Base-by-base conservation (phyloP, 352 stramenopile genomes). In the Globisporangium iwayamae region DNA sequence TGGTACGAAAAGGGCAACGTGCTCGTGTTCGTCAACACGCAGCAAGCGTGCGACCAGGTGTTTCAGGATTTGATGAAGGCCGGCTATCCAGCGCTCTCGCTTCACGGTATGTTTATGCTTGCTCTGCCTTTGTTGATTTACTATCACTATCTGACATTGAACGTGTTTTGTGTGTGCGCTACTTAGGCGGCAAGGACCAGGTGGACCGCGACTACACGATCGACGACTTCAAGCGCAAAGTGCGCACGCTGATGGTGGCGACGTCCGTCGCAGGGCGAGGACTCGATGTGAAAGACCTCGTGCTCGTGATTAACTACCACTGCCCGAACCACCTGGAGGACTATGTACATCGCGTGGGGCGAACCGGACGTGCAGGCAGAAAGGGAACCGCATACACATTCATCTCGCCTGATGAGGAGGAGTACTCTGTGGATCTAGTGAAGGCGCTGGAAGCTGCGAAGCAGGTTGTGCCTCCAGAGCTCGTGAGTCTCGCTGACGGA, bases 241-340 rank as follows among this genome's bases (percentile, higher is more conserved):
- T 96, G 50, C 79, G 89, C 32, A 97, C 91, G 32, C 68, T 98
- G 20, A 97, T 98, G 90, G 88, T 98, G 16, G 90, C 97, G 32
- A 99, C 98, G 10, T 96, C 85, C 41, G 97, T 99, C 46, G 98
- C 97, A 63, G 97, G 94, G 52, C 88, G 98, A 56, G 98, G 98
- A 62, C 85, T 99, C 46, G 98, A 99, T 70, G 98, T 99, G 38
- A 97, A 98, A 51, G 95, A 98, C 56, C 90, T 99, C 58, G 82
- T 96, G 41, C 96, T 98, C 67, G 98, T 99, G 36, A 98, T 99
- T 69, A 99, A 99, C 81, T 99, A 98, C 71, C 97, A 98, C 55
- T 98, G 93, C 55, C 98, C 98, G 0, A 99, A 99, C 72, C 97
- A 99, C 73, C 79, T 99, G 50, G 98, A 99, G 85, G 98, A 99